Evolutionary conservation across 306 rosid genomes (phyloP).

Genomic region (Senna tora): DNA sequence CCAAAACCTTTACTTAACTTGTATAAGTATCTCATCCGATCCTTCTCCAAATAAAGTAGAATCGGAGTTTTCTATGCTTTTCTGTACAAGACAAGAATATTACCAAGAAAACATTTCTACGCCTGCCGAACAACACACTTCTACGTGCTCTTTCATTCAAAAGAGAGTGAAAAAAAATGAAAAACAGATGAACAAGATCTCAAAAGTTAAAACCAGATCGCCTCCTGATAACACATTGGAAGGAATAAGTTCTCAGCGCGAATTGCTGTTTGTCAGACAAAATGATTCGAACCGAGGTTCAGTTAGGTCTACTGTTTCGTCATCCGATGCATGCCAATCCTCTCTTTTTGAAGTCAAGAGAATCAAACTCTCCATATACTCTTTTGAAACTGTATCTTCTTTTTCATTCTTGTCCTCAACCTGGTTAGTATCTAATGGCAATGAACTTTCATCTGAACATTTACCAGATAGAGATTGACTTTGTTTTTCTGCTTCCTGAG

Average conservation of each 20-base stretch:
- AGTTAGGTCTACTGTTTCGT: constrained; percentile 79
- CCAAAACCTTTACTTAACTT: constrained; percentile 27
- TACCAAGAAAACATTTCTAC: constrained; percentile 37
- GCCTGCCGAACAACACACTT: constrained; percentile 35
- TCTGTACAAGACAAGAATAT: constrained; percentile 61
- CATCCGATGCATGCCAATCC: constrained; percentile 55
- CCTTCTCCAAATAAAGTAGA: constrained; percentile 39
- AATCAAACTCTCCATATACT: constrained; percentile 57
- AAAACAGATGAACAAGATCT: not conserved
- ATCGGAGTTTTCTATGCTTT: constrained; percentile 38
- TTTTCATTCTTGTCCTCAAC: constrained; percentile 41
- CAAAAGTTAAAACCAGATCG: constrained; percentile 28
- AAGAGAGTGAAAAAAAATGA: constrained; percentile 7
- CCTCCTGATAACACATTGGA: constrained; percentile 31
- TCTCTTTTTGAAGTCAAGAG: constrained; percentile 57
- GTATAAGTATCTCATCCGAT: constrained; percentile 27
- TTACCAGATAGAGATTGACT: constrained; percentile 48
- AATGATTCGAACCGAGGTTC: constrained; percentile 92
- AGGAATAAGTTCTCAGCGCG: constrained; percentile 36
- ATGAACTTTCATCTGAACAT: constrained; percentile 42
- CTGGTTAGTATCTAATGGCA: constrained; percentile 45
- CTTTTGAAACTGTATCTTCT: constrained; percentile 51
- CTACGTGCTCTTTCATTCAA: constrained; percentile 38
- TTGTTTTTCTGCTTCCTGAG: constrained; percentile 47
- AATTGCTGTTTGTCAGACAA: constrained; percentile 52